Conservation (phyloP, 75 land plant species). For the Selaginella moellendorffii region DNA sequence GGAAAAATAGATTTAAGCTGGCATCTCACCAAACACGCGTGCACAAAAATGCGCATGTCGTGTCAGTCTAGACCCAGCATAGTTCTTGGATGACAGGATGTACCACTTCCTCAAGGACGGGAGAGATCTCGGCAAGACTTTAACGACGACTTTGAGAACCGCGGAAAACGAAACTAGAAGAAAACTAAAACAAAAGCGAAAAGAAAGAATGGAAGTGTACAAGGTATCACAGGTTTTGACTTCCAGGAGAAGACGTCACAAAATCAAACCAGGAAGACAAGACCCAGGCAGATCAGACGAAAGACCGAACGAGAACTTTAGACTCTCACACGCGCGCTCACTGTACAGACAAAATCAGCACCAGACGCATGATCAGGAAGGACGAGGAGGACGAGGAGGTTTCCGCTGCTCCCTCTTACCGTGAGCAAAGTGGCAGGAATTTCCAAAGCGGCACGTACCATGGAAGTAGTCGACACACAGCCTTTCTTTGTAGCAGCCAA, state of each 20-base stretch:
- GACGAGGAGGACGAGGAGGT: background rate
- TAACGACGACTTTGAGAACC: too few species aligned
- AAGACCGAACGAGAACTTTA: background rate
- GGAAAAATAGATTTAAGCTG: background rate
- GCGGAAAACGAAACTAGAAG: too few species aligned
- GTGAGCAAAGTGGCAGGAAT: conserved; percentile 44
- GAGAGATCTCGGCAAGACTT: too few species aligned
- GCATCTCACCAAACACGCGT: background rate
- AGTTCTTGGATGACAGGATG: background rate
- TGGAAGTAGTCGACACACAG: too few species aligned
- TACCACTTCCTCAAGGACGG: too few species aligned
- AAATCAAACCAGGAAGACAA: too few species aligned
- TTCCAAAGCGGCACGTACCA: conserved; percentile 41
- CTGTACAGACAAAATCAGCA: background rate
- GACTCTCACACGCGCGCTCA: background rate
- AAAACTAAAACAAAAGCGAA: too few species aligned
- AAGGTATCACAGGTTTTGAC: too few species aligned
- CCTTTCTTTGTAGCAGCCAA: too few species aligned
- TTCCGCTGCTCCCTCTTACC: conserved; percentile 27
- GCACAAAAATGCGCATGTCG: background rate
- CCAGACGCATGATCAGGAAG: background rate
- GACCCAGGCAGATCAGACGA: background rate
- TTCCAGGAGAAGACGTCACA: too few species aligned
- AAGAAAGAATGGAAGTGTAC: too few species aligned
- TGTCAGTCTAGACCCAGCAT: background rate